Base-by-base conservation (phyloP, 345 rosid species). In the Boechera retrofracta region DNA sequence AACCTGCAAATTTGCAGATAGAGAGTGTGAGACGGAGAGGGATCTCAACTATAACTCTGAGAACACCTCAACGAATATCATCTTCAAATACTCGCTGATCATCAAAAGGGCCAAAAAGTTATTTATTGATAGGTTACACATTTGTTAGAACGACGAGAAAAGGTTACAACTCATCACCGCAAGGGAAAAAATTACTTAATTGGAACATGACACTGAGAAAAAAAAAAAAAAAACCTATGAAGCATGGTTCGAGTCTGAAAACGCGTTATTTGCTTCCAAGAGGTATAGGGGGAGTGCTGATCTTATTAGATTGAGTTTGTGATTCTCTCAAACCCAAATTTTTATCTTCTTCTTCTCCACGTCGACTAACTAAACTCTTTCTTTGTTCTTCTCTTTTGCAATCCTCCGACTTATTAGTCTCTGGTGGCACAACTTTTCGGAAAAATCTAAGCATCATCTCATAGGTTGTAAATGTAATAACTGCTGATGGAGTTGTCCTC, bases 401-500 rank as follows among this genome's bases (percentile, higher is more conserved):
- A 21, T 64, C 60, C 7, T 56, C 67, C 7, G 49, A 61, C 35
- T 36, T 62, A 42, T 58, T 78, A 41, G 66, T 55, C 79, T 61
- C 89, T 0, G 90, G 76, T 68, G 88, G 85, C 70, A 82, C 68
- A 32, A 79, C 84, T 69, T 71, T 72, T 24, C 57, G 72, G 69
- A 89, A 61, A 48, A 86, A 87, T 73, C 90, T 75, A 38, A 72
- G 82, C 71, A 91, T 89, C 91, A 87, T 91, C 86, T 91, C 97
- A 31, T 89, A 89, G 64, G 90, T 89, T 49, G 93, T 91, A 74
- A 91, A 88, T 55, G 97, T 91, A 45, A 89, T 91, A 45, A 89
- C 88, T 36, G 95, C 97, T 2, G 97, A 89, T 51, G 97, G 97
- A 49, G 95, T 89, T 11, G 95, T 91, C 86, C 95, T 85, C 61